A percentile compares a stretch with the other conserved stretches of the same genome.
phyloP scores from a whole-genome alignment of 2,329 filamentous ascomycete genomes.

The Aspergillus ruber region DNA sequence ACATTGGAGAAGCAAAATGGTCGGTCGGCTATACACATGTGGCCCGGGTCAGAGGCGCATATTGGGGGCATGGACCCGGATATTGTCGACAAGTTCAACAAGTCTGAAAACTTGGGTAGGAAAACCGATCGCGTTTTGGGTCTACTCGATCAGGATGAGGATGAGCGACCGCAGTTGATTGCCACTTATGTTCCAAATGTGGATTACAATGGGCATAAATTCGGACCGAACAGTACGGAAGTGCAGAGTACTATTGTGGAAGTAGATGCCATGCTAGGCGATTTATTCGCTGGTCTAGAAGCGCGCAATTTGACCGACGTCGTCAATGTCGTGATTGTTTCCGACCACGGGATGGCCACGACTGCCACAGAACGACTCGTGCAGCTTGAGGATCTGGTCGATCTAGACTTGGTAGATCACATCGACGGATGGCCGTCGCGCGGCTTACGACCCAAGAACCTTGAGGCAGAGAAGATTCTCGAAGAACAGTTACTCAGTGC shows the following conservation, averaged over 20 bases:
- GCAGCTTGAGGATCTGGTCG: conserved; percentile 83
- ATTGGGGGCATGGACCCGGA: conserved; percentile 68
- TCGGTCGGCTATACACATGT: conserved; percentile 88
- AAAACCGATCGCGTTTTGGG: conserved; percentile 76
- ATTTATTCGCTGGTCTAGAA: conserved; percentile 69
- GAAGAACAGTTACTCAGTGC: conserved; percentile 55
- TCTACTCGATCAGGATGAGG: conserved; percentile 73
- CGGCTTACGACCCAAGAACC: conserved; percentile 73
- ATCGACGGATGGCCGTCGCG: conserved; percentile 92
- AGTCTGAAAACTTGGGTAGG: conserved; percentile 61
- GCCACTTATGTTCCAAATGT: conserved; percentile 93
- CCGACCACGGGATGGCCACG: conserved; percentile 96
- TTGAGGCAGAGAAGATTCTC: conserved; percentile 58
- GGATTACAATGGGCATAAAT: conserved; percentile 77
- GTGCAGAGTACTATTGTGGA: conserved; percentile 68
- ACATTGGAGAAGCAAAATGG: conserved; percentile 80
- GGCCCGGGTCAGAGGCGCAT: conserved; percentile 91
- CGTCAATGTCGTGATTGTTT: conserved; percentile 93
- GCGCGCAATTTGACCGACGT: conserved; percentile 77
- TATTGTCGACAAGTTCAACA: conserved; percentile 79
- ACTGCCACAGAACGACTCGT: conserved; percentile 74
- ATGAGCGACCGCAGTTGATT: conserved; percentile 80
- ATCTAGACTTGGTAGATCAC: conserved; percentile 69
- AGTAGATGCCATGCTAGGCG: conserved; percentile 77
- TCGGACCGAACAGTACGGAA: conserved; percentile 91